Conservation (phyloP, 2,329 filamentous ascomycete species). For the Scedosporium boydii region DNA sequence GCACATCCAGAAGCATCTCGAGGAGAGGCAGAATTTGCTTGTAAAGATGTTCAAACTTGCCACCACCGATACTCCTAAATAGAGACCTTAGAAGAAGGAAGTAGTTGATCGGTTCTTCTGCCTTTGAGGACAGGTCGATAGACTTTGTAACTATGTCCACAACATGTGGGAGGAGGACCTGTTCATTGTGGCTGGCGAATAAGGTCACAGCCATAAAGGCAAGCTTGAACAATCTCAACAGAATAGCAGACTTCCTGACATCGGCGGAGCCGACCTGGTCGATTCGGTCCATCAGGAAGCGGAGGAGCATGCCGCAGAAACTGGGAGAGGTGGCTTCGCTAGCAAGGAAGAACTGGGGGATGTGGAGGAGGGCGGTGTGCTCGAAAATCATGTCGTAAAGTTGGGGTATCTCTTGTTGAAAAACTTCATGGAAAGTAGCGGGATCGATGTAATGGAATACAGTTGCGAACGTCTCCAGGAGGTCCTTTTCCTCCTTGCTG, state of each 20-base stretch:
- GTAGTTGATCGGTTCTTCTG: conserved; percentile 97
- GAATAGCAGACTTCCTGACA: conserved; percentile 83
- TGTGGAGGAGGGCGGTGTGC: conserved; percentile 84
- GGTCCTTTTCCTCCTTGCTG: conserved; percentile 91
- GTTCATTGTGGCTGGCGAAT: conserved; percentile 90
- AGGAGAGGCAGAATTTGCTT: conserved; percentile 94
- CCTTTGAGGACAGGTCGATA: conserved; percentile 89
- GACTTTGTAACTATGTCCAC: conserved; percentile 96
- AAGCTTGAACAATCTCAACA: conserved; percentile 90
- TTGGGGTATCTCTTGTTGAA: conserved; percentile 92
- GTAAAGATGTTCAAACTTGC: conserved; percentile 94
- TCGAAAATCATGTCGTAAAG: conserved; percentile 98
- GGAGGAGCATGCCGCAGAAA: conserved; percentile 95
- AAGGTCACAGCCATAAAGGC: conserved; percentile 99
- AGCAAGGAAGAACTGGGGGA: conserved; percentile 97
- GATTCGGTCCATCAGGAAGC: conserved; percentile 95
- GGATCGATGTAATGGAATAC: conserved; percentile 98
- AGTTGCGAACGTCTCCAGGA: conserved; percentile 94
- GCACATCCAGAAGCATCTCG: conserved; percentile 94
- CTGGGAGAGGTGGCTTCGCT: conserved; percentile 95
- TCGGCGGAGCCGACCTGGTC: conserved; percentile 90
- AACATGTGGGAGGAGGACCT: conserved; percentile 88
- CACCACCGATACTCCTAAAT: conserved; percentile 93
- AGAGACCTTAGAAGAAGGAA: conserved; percentile 86
- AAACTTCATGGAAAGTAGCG: conserved; percentile 96